phyloP scores from a whole-genome alignment of 192 early-diverging fungal genomes.

The Coemansia sp. region DNA sequence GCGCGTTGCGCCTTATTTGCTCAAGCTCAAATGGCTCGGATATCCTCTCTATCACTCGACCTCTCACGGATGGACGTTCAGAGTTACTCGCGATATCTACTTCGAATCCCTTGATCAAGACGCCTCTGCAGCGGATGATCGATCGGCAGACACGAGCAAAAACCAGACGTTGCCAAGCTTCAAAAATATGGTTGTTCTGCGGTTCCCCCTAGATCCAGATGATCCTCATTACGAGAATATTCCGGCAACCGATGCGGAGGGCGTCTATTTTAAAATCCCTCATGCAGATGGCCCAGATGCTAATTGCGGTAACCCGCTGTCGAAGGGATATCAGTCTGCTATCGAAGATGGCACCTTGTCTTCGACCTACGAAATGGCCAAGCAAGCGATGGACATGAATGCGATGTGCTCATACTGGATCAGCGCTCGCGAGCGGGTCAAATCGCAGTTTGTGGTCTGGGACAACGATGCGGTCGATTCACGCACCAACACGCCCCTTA shows the following conservation, averaged over 20 bases:
- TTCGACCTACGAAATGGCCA: constrained; percentile 68
- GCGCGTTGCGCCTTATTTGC: constrained; percentile 75
- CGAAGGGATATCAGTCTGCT: constrained; percentile 74
- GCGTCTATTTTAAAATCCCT: constrained; percentile 72
- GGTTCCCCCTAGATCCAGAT: constrained; percentile 44
- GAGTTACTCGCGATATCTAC: constrained; percentile 58
- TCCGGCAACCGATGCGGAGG: constrained; percentile 27
- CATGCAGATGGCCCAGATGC: constrained; percentile 79
- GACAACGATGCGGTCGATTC: constrained; percentile 54
- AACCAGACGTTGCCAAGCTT: constrained; percentile 5
- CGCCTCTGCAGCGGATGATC: constrained; percentile 8
- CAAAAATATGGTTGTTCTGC: constrained; percentile 37
- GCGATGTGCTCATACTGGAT: constrained; percentile 90
- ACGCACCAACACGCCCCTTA: constrained; percentile 25
- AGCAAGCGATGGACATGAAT: constrained; percentile 75
- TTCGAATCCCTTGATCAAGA: constrained; percentile 16
- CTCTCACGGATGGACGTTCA: constrained; percentile 80
- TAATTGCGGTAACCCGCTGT: constrained; percentile 82
- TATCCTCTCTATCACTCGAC: constrained; percentile 74
- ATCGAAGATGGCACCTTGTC: constrained; percentile 82
- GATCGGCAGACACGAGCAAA: neutral
- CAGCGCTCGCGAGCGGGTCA: constrained; percentile 74
- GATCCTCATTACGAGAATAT: constrained; percentile 52
- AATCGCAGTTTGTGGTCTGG: constrained; percentile 85
- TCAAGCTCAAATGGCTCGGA: constrained; percentile 79